Evolutionary conservation across 176 grass and related monocot genomes (phyloP), one percentile per base, ranked within the genome.

Genomic region (Saccharum spontaneum): DNA sequence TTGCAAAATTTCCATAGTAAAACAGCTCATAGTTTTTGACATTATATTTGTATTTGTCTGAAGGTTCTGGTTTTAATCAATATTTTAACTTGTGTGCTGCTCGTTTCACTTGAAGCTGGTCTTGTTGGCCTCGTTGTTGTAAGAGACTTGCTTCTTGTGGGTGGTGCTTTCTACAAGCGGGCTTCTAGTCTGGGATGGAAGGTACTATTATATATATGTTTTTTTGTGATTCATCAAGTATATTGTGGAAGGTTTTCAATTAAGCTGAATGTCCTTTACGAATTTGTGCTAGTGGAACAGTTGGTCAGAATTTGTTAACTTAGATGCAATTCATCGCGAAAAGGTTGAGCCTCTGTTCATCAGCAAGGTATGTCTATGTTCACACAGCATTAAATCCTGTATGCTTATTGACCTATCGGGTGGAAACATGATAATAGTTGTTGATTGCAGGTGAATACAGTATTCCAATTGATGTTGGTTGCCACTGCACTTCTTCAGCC

Each of bases 301-400:
- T 90, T 98, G 96, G 96, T 95, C 89, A 48, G 93, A 95, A 45
- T 98, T 95, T 49, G 72, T 92, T 71, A 98, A 94, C 82, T 88
- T 98, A 65, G 88, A 95, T 83, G 85, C 86, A 73, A 86, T 85
- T 82, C 73, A 86, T 28, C 81, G 73, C 2, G 91, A 95, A 72
- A 98, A 98, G 80, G 87, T 98, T 40, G 81, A 95, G 39, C 96
- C 96, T 60, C 89, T 98, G 74, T 95, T 98, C 86, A 95, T 95
- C 54, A 98, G 96, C 91, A 98, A 98, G 93, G 95, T 87, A 73
- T 83, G 67, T 17, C 82, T 77, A 79, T 79, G 66, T 79, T 41
- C 36, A 49, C 37, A 61, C 23, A 79, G 5, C 76, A 76, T 63
- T 78, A 74, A 54, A 84, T 80, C 39, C 23, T 67, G 70, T 83